A percentile compares a stretch with the other conserved stretches of the same genome.
phyloP scores from a whole-genome alignment of 352 stramenopile genomes.

The Hyaloperonospora arabidopsidis region DNA sequence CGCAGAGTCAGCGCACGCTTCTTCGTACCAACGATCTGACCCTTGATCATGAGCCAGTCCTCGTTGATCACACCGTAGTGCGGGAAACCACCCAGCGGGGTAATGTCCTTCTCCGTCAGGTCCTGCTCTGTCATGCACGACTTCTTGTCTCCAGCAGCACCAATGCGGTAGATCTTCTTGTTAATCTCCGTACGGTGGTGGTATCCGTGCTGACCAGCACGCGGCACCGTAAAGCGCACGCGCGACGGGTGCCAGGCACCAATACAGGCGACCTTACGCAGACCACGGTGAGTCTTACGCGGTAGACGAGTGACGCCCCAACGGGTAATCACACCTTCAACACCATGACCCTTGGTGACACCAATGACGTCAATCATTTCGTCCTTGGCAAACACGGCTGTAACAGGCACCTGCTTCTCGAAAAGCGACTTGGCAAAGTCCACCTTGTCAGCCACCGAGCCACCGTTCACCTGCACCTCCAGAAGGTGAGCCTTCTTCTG shows the following conservation, averaged over 20 bases:
- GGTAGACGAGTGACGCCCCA: slow-evolving; percentile 99
- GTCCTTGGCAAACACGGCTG: slow-evolving; percentile 93
- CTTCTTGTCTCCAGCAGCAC: slow-evolving; percentile 88
- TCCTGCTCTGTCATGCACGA: slow-evolving; percentile 97
- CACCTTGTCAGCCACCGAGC: slow-evolving; percentile 95
- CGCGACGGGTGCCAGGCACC: slow-evolving; percentile 99
- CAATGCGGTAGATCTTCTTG: slow-evolving; percentile 99
- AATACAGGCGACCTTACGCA: slow-evolving; percentile 99
- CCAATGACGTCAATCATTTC: slow-evolving; percentile 98
- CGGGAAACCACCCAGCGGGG: slow-evolving; percentile 98
- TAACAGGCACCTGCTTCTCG: slow-evolving; percentile 98
- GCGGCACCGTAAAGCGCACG: slow-evolving; percentile 96
- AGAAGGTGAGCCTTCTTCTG: slow-evolving; percentile 99
- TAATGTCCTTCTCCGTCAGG: slow-evolving; percentile 99
- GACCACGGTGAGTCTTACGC: slow-evolving; percentile 99
- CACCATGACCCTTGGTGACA: slow-evolving; percentile 99
- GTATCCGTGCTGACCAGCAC: slow-evolving; percentile 99
- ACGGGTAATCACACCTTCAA: slow-evolving; percentile 98
- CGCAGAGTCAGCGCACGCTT: slow-evolving; percentile 98
- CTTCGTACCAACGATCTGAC: slow-evolving; percentile 95
- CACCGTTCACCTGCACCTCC: slow-evolving; percentile 99
- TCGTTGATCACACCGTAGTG: slow-evolving; percentile 99
- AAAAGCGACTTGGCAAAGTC: slow-evolving; percentile 99
- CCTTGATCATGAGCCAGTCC: slow-evolving; percentile 99
- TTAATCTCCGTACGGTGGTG: slow-evolving; percentile 99